Evolutionary conservation across 1,284 basidiomycete species (phyloP), one percentile per base, ranked within the genome.

Genomic region (Thelephora terrestris): DNA sequence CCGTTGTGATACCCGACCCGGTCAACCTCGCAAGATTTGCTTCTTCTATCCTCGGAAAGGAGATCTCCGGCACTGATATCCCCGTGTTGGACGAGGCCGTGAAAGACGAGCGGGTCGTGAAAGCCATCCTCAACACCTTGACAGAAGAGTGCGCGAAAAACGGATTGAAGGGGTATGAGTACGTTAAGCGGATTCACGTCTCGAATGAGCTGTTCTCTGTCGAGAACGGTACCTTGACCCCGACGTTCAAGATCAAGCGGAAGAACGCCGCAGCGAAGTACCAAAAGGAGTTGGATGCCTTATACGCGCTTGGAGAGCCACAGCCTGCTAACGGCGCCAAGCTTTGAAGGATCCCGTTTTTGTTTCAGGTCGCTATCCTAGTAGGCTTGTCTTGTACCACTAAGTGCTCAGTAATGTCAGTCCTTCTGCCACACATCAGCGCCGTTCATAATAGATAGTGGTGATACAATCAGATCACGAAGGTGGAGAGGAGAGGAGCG

Each of bases 111-210:
- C 73, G 74, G 52, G 75, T 99, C 49, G 66, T 75, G 39, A 62
- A 74, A 25, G 78, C 79, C n/a, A 70, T 92, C n/a, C 61, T 91
- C 52, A 63, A 63, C 21, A 63, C 72, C 32, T 65, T 94, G 27
- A 71, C 69, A 39, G 71, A 73, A 57, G 74, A 79, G 53, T 85
- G 78, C 6, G 76, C 73, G 64, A 75, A 75, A 60, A 75, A 75
- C 58, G 74, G 71, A 43, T 69, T 95, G 54, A 85, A 86, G 64
- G 91, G 91, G 88, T 91, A 55, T 53, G 91, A 94, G 70, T 77
- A 65, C 53, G 71, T 93, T 64, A 91, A 85, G 65, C 81, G 84
- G 38, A 73, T 94, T 46, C 79, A 91, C 63, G 61, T 94, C 29
- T 80, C 75, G 44, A 61, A 85, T 49, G 70, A 80, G 47, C 76